Percentiles rank a stretch among this genome's conserved stretches.
Evolutionary conservation across 1,284 basidiomycete species (phyloP).

Genomic region (Pseudozyma pruni): DNA sequence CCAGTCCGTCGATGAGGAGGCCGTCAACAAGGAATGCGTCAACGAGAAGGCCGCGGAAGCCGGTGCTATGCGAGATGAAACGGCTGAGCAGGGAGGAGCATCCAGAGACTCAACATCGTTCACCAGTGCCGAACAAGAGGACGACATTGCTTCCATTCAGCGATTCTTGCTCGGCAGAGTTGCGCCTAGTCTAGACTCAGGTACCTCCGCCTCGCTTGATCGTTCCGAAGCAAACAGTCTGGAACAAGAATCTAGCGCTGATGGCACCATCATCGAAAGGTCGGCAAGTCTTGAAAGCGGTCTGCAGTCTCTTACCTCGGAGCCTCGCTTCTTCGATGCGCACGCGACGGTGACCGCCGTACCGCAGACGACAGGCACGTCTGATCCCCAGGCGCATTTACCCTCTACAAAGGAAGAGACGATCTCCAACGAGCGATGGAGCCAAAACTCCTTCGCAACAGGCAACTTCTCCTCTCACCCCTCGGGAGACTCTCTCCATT

Average conservation of each 20-base stretch:
- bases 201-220: constrained; percentile 11
- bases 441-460: constrained; percentile 20
- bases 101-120: constrained; percentile 7
- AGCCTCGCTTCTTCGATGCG: background rate
- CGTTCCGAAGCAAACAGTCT: background rate
- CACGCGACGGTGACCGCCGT: background rate
- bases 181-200: constrained; percentile 19
- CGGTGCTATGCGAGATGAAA: background rate
- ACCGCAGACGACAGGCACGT: background rate
- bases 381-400: background rate
- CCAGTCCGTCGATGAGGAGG: too few species aligned
- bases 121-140: constrained; percentile 22
- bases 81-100: constrained; percentile 3
- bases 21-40: too few species aligned
- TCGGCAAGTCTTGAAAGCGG: constrained; percentile 18
- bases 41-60: background rate
- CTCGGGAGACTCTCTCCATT: constrained; percentile 15
- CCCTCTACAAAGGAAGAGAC: constrained; percentile 1
- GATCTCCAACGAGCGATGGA: constrained; percentile 20
- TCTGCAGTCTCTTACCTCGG: background rate
- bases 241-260: constrained; percentile 12
- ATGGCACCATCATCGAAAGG: constrained; percentile 32
- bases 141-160: constrained; percentile 34
- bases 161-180: constrained; percentile 40
- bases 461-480: constrained; percentile 10